Conservation (phyloP, 768 basidiomycete species). For the Leccinum incarnatum region DNA sequence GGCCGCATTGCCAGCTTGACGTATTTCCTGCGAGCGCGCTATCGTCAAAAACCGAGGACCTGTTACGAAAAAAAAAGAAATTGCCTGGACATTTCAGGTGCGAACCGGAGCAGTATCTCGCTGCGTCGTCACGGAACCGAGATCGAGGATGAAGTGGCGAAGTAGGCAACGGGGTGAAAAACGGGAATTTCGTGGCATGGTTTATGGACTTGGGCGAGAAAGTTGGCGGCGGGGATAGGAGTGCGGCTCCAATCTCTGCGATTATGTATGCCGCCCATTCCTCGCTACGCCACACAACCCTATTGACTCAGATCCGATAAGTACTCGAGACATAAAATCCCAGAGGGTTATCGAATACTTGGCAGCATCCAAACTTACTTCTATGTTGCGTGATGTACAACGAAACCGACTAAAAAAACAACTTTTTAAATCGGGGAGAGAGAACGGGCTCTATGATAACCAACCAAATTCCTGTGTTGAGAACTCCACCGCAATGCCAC, state of each 20-base stretch:
- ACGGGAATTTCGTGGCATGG: background rate
- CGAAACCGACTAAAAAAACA: background rate
- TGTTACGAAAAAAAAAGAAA: background rate
- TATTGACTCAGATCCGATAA: conserved; percentile 9
- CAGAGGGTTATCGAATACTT: background rate
- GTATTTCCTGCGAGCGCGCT: background rate
- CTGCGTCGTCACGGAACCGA: background rate
- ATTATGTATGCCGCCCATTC: conserved; percentile 4
- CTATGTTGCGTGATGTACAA: background rate
- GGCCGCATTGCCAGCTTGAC: background rate
- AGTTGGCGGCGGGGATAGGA: background rate
- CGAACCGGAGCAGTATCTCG: background rate
- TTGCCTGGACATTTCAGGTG: background rate
- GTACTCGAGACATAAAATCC: background rate
- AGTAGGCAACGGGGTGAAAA: background rate
- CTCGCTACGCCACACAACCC: conserved; percentile 24
- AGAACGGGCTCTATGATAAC: background rate
- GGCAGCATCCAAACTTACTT: background rate
- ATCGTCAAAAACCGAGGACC: background rate
- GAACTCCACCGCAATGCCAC: conserved; percentile 3
- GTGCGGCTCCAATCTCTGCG: background rate
- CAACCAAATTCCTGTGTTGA: background rate
- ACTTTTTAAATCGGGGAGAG: background rate
- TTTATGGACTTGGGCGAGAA: background rate
- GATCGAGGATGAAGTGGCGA: background rate